Evolutionary conservation across 2,329 filamentous ascomycete genomes (phyloP), one percentile per base, ranked within the genome.

Genomic region (Fusarium globosum): DNA sequence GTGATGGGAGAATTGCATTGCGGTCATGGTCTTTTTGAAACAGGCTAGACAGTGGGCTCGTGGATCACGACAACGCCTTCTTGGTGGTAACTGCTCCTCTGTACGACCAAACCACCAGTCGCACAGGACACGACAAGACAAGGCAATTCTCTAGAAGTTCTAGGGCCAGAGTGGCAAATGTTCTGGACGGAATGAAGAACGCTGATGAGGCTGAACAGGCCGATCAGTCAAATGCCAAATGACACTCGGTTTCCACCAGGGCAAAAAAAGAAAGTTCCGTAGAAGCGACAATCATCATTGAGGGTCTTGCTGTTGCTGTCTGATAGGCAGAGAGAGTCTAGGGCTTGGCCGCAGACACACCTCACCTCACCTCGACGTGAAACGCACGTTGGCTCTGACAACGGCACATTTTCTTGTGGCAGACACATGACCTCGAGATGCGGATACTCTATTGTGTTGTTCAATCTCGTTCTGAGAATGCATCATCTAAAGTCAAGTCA

Each of bases 161-260:
- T 49, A 48, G 30, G 30, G 55, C 10, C 52, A 35, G 52, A 42
- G 71, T 74, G 64, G 68, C 60, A 72, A 72, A 65, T 74, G 71
- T 72, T 72, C 69, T 72, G 51, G 70, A 69, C 38, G 69, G 69
- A 62, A 65, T 61, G 69, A 61, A 72, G 70, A 72, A 72, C 45
- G 53, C 36, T 65, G 52, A 69, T 72, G 70, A 72, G 70, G 70
- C 69, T 72, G 69, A 72, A 69, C 7, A 46, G 39, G 56, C 38
- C 45, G 53, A 72, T 46, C 68, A 41, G 39, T 63, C 68, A 71
- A 45, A 63, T 57, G 45, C 48, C 41, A 64, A 64, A 65, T 68
- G 58, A 52, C 65, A 63, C 60, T 52, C 58, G 52, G 43, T 73
- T 71, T 49, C 57, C 63, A 51, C 55, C 51, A 28, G 35, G 33